Conservation (phyloP, 2,329 filamentous ascomycete species). For the Phoma sp. region DNA sequence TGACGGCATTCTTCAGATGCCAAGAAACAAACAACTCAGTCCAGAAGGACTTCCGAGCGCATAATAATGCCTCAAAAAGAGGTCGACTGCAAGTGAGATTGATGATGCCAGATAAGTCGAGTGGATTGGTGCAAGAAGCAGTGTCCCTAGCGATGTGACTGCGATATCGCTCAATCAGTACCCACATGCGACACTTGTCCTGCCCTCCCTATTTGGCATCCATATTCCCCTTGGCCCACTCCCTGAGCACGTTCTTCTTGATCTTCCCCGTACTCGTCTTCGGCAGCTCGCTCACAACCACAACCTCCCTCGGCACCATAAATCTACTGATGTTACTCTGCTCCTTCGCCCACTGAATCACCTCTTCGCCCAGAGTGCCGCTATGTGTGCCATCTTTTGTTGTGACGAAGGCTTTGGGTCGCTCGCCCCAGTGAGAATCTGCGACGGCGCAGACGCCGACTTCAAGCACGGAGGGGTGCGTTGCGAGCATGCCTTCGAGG, state of each 20-base stretch:
- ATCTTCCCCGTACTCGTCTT: conserved; percentile 98
- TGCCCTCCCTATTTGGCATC: conserved; percentile 26
- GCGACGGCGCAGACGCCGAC: conserved; percentile 87
- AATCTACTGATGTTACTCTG: conserved; percentile 84
- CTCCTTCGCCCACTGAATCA: conserved; percentile 86
- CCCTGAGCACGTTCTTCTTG: conserved; percentile 89
- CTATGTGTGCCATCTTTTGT: conserved; percentile 64
- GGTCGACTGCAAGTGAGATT: too few relatives aligned
- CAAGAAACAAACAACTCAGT: too few relatives aligned
- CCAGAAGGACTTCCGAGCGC: too few relatives aligned
- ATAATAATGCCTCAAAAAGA: too few relatives aligned
- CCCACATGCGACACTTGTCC: not conserved
- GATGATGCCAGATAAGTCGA: too few relatives aligned
- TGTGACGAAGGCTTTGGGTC: conserved; percentile 93
- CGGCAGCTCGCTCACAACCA: conserved; percentile 84
- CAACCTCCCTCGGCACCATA: conserved; percentile 78
- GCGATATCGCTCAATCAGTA: not conserved
- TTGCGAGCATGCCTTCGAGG: conserved; percentile 85
- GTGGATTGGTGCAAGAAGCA: too few relatives aligned
- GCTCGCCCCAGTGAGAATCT: conserved; percentile 92
- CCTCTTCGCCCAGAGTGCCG: conserved; percentile 67
- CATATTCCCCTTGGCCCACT: conserved; percentile 74
- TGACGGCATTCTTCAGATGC: too few relatives aligned
- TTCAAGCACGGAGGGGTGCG: conserved; percentile 89
- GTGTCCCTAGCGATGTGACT: too few relatives aligned